Evolutionary conservation across 2,329 filamentous ascomycete genomes (phyloP), one percentile per base, ranked within the genome.

Genomic region (Hirsutella minnesotensis): DNA sequence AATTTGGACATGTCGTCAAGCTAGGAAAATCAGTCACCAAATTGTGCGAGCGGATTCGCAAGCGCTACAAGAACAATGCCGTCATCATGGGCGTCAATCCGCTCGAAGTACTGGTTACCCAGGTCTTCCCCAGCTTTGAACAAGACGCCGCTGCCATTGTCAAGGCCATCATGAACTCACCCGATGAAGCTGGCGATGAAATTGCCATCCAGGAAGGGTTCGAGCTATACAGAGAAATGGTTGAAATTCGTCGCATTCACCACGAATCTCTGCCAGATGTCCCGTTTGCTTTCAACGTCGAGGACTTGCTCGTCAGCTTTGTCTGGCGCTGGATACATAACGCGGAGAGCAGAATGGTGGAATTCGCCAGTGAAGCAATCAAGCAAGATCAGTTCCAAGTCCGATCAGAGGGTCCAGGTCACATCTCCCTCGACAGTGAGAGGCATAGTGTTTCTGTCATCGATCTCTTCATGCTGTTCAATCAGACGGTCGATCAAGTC

Each of bases 261-360:
- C 72, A 75, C 8, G 75, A 85, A 48, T 81, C 79, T 19, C 71
- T 95, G 16, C 86, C 86, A 0, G 72, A 71, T 50, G 69, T 78
- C 46, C 76, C 79, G 1, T 98, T 96, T 59, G 81, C 81, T 4
- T 95, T 96, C 59, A 80, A 88, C 50, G 76, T 98, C 36, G 92
- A 98, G 62, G 77, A 81, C 35, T 68, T 94, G 15, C 71, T 98
- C 16, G 84, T 89, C 47, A 83, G 86, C 30, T 98, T 96, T 60
- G 92, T 96, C 5, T 96, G 89, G 89, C 80, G 87, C 45, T 98
- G 89, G 89, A 86, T 98, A 48, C 73, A 76, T 42, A 77, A 80
- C 49, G 88, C 87, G 8, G 88, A 96, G 53, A 68, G 69, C 29
- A 87, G 82, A 56, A 81, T 95, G 55, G 72, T 83, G 47, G 79